These are phyloP conservation scores for Pseudogymnoascus sp. DNA, from an alignment of 2,329 filamentous ascomycete species.

Conservation along the genomic window DNA sequence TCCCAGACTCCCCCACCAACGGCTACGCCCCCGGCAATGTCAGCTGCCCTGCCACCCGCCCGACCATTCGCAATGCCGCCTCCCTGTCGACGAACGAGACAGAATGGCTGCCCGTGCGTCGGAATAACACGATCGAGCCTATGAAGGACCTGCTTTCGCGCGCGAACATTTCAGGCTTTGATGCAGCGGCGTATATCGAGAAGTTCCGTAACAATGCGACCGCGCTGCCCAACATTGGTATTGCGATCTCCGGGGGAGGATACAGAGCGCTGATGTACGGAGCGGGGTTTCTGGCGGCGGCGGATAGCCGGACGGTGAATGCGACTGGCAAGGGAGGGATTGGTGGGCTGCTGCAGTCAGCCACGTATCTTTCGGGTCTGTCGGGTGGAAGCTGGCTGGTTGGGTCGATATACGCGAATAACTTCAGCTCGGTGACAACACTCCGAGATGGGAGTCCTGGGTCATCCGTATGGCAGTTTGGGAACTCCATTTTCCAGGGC, in stretches of 20 bases:
- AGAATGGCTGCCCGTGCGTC: constrained; percentile 65
- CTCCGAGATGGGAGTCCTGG: constrained; percentile 44
- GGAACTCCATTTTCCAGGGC: constrained; percentile 54
- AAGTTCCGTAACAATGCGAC: constrained; percentile 48
- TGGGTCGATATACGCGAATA: constrained; percentile 70
- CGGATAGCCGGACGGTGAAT: constrained; percentile 64
- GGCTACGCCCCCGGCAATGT: constrained; percentile 66
- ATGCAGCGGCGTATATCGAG: constrained; percentile 68
- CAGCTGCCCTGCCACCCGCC: constrained; percentile 63
- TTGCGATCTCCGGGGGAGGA: constrained; percentile 77
- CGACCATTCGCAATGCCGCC: constrained; percentile 59
- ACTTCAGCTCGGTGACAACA: constrained; percentile 63
- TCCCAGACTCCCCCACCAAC: constrained; percentile 40
- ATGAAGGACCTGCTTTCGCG: constrained; percentile 68
- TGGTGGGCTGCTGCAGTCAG: constrained; percentile 71
- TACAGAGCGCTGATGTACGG: constrained; percentile 83
- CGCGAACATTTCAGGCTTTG: constrained; percentile 70
- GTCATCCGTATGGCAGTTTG: constrained; percentile 54
- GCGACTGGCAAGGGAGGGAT: constrained; percentile 60
- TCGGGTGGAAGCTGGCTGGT: constrained; percentile 82
- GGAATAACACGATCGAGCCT: constrained; percentile 67
- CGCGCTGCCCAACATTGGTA: constrained; percentile 61
- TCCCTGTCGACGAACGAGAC: constrained; percentile 63
- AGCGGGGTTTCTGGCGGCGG: constrained; percentile 71
- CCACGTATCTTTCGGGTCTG: constrained; percentile 75